Evolutionary conservation across 768 basidiomycete genomes (phyloP), one percentile per base, ranked within the genome.

Genomic region (Mycena albidolilacea): DNA sequence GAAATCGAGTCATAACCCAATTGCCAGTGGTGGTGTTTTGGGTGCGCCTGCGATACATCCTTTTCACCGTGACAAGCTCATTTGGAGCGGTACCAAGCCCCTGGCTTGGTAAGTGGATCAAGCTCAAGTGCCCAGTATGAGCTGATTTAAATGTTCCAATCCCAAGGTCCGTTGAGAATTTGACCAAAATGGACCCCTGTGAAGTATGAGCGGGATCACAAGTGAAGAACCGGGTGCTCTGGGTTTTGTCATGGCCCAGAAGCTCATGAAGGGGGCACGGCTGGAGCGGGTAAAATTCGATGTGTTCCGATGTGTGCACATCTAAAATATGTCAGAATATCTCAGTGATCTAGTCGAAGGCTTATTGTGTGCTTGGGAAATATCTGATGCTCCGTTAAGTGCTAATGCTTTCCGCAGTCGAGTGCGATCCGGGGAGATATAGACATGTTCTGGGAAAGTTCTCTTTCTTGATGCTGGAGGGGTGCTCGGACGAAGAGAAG

Each of bases 131-230:
- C 11, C 55, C 66, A 11, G 19, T 12, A 14, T 67, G 55, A 3
- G 66, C 58, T 7, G 58, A 59, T 68, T 68, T 68, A 10, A 68
- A 68, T 50, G 67, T 59, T 19, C 67, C 67, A 14, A 38, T 23
- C 3, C 67, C 67, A 35, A 68, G 37, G 10, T 21, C 19, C 10
- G 37, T 8, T 7, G 43, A 48, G 46, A 12, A 19, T 9, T 60
- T 44, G 15, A 68, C 23, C 3, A 37, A 3, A 23, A 68, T 30
- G 23, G 41, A 44, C 6, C 66, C 66, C 54, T 46, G 67, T 14
- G n/a, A 48, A 15, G 67, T 43, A 50, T 14, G 5, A 3, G 11
- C 11, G 2, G 44, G 57, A 39, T 68, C 67, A 17, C 67, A 68
- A 12, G 21, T 44, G 23, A 60, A 68, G 46, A n/a, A 39, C 8